Base-by-base conservation (phyloP, 163 green algal species). In the Volvox carteri region DNA sequence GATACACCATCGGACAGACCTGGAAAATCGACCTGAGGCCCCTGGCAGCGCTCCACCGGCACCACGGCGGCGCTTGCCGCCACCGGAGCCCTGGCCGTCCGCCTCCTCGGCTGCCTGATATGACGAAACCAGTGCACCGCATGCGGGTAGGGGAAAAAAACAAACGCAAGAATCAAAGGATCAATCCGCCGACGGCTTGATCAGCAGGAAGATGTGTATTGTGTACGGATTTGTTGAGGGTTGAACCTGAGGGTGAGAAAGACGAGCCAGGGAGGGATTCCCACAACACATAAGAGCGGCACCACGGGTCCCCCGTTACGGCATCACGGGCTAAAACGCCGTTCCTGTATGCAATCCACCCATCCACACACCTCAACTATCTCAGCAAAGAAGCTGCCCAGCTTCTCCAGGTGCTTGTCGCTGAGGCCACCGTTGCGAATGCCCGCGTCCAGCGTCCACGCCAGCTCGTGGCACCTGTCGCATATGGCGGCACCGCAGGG, bases 381-480 rank as follows among this genome's bases (percentile, higher is more conserved):
- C 39, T 78, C 77, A 21, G 50, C 73, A 39, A 96, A 93, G 54
- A 94, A 92, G 37, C 89, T 84, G 4, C 81, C 35, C 83, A 98
- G 91, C 90, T 97, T 94, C 23, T 85, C 41, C 85, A 96, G 62
- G 50, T 94, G 93, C 41, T 91, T 87, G 50, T 93, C 87, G 46
- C 91, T 92, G 60, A 97, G 85, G 41, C 68, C 42, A 35, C 90
- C 90, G 28, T 90, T 89, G 14, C 74, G 88, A 8, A 97, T 92
- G 90, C 93, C 95, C 23, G 95, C 93, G 78, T 98, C 96, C 89
- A 97, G 89, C 48, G 93, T 95, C 95, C 95, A 97, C 0, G 95
- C 95, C 88, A 98, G 91, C 85, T 95, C 92, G 89, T 97, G 90
- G 92, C 92, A 96, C 28, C 88, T 87, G 54, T n/a, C n/a, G n/a